These are phyloP conservation scores for Rhododendron williamsianum DNA, from an alignment of 148 eudicot species.

Conservation along the genomic window DNA sequence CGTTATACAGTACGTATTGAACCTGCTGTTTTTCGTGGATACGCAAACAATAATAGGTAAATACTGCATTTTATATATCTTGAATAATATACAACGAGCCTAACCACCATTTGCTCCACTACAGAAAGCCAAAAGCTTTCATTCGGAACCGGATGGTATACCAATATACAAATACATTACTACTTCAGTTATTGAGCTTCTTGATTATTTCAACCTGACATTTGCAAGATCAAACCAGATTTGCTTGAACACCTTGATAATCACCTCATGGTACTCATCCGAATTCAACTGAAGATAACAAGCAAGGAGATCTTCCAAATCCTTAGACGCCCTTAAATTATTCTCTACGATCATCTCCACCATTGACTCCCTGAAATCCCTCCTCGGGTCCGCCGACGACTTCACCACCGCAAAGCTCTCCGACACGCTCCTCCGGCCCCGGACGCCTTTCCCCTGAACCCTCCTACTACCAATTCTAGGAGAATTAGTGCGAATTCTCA, in stretches of 20 bases:
- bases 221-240: conserved; percentile 70
- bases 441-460: conserved; percentile 18
- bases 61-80: background rate
- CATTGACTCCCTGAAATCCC: conserved; percentile 82
- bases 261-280: conserved; percentile 74
- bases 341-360: conserved; percentile 88
- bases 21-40: background rate
- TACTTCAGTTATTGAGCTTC: background rate
- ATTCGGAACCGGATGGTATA: background rate
- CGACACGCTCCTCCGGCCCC: conserved; percentile 28
- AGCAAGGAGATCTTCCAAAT: conserved; percentile 83
- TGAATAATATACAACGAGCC: background rate
- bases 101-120: background rate
- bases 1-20: background rate
- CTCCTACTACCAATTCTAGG: conserved; percentile 47
- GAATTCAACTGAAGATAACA: conserved; percentile 73
- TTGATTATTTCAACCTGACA: conserved; percentile 13
- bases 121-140: background rate
- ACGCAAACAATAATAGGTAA: background rate
- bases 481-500: conserved; percentile 52
- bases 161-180: no score
- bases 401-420: conserved; percentile 86
- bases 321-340: conserved; percentile 52
- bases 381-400: conserved; percentile 56
- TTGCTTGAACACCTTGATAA: conserved; percentile 79